phyloP scores from a whole-genome alignment of 2,329 filamentous ascomycete genomes.

The Colletotrichum zoysiae region DNA sequence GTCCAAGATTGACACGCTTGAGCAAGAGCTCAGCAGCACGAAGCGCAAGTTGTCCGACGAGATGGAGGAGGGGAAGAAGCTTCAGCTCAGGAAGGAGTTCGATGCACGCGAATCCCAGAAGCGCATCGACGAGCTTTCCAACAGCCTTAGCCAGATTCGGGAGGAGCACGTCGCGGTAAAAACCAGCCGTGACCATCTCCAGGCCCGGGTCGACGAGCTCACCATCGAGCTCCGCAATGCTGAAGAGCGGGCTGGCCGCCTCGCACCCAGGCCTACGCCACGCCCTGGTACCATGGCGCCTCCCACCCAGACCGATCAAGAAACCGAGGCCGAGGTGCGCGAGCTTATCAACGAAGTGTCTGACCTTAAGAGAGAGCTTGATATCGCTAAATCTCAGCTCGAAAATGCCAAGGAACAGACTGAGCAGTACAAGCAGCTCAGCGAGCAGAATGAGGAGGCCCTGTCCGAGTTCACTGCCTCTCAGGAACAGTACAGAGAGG shows the following conservation, averaged over 20 bases:
- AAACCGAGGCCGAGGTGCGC: slow-evolving; percentile 74
- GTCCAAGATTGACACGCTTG: slow-evolving; percentile 80
- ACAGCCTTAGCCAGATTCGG: slow-evolving; percentile 81
- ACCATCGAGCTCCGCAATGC: slow-evolving; percentile 89
- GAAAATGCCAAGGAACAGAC: slow-evolving; percentile 84
- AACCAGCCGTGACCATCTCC: slow-evolving; percentile 89
- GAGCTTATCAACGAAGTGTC: slow-evolving; percentile 87
- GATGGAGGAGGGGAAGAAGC: slow-evolving; percentile 85
- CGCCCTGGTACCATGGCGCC: slow-evolving; percentile 62
- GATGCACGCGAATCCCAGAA: slow-evolving; percentile 90
- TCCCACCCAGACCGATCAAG: slow-evolving; percentile 60
- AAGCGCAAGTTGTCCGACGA: slow-evolving; percentile 89
- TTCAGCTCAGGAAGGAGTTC: slow-evolving; percentile 86
- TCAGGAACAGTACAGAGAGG: slow-evolving; percentile 88
- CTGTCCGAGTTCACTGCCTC: slow-evolving; percentile 83
- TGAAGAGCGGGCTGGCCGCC: slow-evolving; percentile 85
- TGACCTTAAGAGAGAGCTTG: slow-evolving; percentile 88
- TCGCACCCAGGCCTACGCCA: slow-evolving; percentile 83
- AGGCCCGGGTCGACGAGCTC: slow-evolving; percentile 88
- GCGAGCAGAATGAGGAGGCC: slow-evolving; percentile 88
- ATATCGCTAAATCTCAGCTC: slow-evolving; percentile 83
- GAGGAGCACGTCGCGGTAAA: slow-evolving; percentile 90
- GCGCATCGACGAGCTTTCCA: slow-evolving; percentile 90
- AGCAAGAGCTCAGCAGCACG: slow-evolving; percentile 80
- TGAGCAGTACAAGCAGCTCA: slow-evolving; percentile 90